Conservation (phyloP, 352 stramenopile genomes). For the Blastocystis sp. region DNA sequence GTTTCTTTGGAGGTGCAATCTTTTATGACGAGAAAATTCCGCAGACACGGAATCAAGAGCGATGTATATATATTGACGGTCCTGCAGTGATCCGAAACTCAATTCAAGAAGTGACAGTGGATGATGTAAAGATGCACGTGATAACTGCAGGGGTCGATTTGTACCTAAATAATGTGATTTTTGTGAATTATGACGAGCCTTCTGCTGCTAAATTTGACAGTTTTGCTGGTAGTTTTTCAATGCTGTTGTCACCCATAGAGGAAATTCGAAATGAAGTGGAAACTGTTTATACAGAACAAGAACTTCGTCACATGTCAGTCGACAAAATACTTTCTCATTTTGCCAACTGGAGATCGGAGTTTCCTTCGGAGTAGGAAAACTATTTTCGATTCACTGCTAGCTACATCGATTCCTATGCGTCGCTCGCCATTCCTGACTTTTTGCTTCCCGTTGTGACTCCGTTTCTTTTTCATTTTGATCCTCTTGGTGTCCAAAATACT, state of each 20-base stretch:
- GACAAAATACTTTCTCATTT: background rate
- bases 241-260: background rate
- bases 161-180: constrained; percentile 28
- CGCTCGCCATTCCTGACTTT: background rate
- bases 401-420: background rate
- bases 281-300: background rate
- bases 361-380: background rate
- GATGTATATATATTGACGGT: constrained; percentile 17
- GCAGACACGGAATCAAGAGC: background rate
- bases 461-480: constrained; percentile 3
- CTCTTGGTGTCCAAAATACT: background rate
- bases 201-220: background rate
- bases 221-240: background rate
- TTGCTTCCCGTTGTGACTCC: background rate
- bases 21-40: constrained; percentile 1
- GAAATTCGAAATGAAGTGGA: background rate
- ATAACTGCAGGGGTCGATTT: background rate
- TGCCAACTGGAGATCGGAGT: background rate
- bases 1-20: background rate
- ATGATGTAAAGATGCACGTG: background rate
- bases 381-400: background rate
- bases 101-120: background rate
- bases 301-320: background rate
- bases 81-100: background rate
- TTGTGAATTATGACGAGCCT: background rate